phyloP scores from a whole-genome alignment of 257 asterid genomes.

The Thymus quinquecostatus region DNA sequence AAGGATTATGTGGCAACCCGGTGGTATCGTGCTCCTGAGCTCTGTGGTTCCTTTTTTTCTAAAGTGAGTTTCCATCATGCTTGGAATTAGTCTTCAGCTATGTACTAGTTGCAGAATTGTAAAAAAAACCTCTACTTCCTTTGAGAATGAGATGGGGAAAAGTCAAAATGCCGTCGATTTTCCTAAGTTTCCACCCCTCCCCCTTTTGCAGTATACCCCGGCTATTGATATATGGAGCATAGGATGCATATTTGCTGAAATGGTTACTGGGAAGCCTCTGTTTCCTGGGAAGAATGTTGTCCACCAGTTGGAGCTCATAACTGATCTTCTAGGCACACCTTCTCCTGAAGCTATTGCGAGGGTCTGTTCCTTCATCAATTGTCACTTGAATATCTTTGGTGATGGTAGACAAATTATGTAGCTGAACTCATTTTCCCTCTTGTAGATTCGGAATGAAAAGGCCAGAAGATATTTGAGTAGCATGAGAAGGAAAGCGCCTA shows the following conservation, averaged over 20 bases:
- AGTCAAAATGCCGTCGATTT: neutral
- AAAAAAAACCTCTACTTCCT: neutral
- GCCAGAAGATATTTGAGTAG: conserved; percentile 86
- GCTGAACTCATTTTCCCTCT: conserved; percentile 10
- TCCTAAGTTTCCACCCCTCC: neutral
- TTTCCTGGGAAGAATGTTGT: conserved; percentile 92
- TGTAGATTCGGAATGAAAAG: conserved; percentile 92
- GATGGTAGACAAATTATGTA: neutral
- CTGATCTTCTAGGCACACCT: conserved; percentile 93
- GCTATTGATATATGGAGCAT: conserved; percentile 97
- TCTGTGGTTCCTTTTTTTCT: conserved; percentile 97
- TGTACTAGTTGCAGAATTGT: neutral
- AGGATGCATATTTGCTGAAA: conserved; percentile 95
- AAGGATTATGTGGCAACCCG: conserved; percentile 99
- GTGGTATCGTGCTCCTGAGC: conserved; percentile 99
- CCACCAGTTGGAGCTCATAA: conserved; percentile 87
- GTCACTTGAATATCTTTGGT: neutral
- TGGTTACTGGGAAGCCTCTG: conserved; percentile 80
- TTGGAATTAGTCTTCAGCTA: neutral
- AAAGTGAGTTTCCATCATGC: conserved; percentile 62
- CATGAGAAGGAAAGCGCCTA: conserved; percentile 75
- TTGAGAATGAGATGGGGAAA: neutral
- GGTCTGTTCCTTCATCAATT: conserved; percentile 54
- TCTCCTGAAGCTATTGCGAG: conserved; percentile 80
- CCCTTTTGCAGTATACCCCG: conserved; percentile 78